Conservation (phyloP, 2,329 filamentous ascomycete species). For the Penicillium freii region DNA sequence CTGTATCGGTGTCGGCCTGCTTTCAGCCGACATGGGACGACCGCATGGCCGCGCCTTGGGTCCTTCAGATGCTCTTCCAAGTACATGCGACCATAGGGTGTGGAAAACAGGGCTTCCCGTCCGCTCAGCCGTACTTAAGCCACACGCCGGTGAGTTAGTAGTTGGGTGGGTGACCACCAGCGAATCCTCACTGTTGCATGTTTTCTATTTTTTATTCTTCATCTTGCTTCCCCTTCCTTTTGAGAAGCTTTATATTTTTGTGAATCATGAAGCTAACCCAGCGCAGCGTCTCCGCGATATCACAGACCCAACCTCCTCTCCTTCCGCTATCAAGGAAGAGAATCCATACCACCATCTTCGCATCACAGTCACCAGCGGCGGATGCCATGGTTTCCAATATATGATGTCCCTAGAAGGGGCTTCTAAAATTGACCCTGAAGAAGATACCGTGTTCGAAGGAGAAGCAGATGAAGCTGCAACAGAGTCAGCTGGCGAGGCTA, state of each 20-base stretch:
- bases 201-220: constrained; percentile 29
- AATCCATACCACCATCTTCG: constrained; percentile 85
- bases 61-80: constrained; percentile 1
- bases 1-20: neutral
- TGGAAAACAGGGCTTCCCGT: constrained; percentile 49
- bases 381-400: constrained; percentile 98
- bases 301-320: constrained; percentile 52
- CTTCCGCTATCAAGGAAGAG: constrained; percentile 36
- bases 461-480: constrained; percentile 37
- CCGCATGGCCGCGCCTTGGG: constrained; percentile 14
- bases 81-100: constrained; percentile 47
- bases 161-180: constrained; percentile 50
- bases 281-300: constrained; percentile 69
- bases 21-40: neutral
- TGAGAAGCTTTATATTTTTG: neutral
- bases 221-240: neutral
- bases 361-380: constrained; percentile 86
- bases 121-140: constrained; percentile 49
- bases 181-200: constrained; percentile 48
- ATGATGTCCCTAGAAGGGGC: constrained; percentile 75
- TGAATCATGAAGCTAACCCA: constrained; percentile 16
- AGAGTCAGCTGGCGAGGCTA: constrained; percentile 57
- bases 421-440: constrained; percentile 61
- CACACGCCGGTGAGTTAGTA: constrained; percentile 48
- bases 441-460: constrained; percentile 85